phyloP scores from a whole-genome alignment of 2,329 filamentous ascomycete species.

The Penicillium sp. region DNA sequence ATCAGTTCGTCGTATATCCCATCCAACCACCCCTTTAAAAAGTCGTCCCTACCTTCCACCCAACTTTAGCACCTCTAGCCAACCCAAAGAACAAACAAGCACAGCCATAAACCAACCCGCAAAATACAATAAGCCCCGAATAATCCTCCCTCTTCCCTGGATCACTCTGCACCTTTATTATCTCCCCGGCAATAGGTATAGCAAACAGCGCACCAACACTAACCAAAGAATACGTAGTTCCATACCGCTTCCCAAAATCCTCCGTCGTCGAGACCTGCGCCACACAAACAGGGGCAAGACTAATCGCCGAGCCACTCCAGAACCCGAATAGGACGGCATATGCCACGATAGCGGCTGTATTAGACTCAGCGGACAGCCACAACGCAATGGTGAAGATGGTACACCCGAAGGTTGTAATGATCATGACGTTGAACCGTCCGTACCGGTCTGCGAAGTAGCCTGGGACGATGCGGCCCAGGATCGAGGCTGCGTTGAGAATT shows the following conservation, averaged over 20 bases:
- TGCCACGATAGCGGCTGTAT: conserved; percentile 25
- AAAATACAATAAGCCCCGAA: neutral
- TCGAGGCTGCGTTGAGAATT: conserved; percentile 38
- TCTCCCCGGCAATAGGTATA: conserved; percentile 8
- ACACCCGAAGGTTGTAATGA: conserved; percentile 26
- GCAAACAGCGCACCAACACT: conserved; percentile 3
- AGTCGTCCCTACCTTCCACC: too few species aligned
- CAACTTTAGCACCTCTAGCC: too few species aligned
- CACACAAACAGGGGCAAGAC: conserved; percentile 35
- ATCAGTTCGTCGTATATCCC: too few species aligned
- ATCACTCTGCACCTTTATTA: conserved; percentile 10
- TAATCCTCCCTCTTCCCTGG: neutral
- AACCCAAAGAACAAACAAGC: neutral
- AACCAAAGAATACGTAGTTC: conserved; percentile 11
- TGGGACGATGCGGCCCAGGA: conserved; percentile 39
- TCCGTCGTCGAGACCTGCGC: conserved; percentile 33
- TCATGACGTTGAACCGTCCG: conserved; percentile 25
- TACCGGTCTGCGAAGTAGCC: conserved; percentile 39
- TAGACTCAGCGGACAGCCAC: conserved; percentile 24
- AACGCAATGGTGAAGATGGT: conserved; percentile 23
- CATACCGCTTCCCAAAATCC: conserved; percentile 31
- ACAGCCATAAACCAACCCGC: neutral
- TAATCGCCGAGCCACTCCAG: conserved; percentile 30
- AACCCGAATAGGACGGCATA: conserved; percentile 30
- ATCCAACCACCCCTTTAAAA: too few species aligned